Evolutionary conservation across 1,284 basidiomycete species (phyloP).

Genomic region (Pseudozyma pruni): DNA sequence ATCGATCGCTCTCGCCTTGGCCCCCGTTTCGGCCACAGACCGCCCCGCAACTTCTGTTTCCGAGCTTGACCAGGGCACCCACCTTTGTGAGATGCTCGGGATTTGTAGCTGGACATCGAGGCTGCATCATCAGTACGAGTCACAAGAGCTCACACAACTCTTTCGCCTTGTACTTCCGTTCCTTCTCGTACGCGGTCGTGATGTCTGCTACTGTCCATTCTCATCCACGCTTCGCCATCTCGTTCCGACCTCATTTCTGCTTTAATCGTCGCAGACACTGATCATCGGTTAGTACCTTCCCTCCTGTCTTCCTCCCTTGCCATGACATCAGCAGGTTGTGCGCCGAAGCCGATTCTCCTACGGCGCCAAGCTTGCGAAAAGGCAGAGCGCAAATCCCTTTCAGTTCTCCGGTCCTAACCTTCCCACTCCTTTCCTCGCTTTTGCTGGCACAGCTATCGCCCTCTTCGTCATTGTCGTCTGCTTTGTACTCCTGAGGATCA

Average conservation of each 20-base stretch:
- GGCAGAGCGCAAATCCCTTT: conserved; percentile 20
- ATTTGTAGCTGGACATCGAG: too few species aligned
- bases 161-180: conserved; percentile 8
- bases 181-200: neutral
- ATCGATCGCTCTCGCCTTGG: neutral
- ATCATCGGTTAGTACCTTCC: conserved; percentile 57
- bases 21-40: neutral
- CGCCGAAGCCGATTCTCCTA: neutral
- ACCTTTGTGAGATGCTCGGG: too few species aligned
- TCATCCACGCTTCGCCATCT: neutral
- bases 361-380: conserved; percentile 9
- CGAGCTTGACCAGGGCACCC: too few species aligned
- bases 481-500: conserved; percentile 61
- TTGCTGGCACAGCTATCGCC: conserved; percentile 59
- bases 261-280: conserved; percentile 40
- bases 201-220: neutral
- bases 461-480: conserved; percentile 62
- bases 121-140: too few species aligned
- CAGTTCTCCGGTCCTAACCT: conserved; percentile 31
- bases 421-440: conserved; percentile 53
- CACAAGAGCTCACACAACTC: conserved; percentile 14
- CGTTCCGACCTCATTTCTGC: neutral
- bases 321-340: neutral
- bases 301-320: conserved; percentile 8
- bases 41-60: too few species aligned